Conservation (phyloP, 164 flowering plant genomes). For the Magnolia changhungtana region DNA sequence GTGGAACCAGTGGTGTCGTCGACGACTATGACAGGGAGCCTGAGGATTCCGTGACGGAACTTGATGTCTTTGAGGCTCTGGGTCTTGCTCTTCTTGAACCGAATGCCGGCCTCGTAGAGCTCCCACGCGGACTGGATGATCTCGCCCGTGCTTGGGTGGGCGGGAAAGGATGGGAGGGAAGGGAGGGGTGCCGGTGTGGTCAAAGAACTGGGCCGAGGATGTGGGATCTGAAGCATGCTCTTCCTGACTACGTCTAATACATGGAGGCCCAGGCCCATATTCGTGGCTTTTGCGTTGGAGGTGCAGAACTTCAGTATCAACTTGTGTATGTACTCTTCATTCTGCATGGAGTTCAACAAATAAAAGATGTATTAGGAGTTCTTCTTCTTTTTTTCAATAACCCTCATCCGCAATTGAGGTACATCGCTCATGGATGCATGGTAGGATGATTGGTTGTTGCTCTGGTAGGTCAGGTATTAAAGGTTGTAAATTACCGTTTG, state of each 20-base stretch:
- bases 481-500: no score
- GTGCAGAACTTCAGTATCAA: conserved; percentile 33
- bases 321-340: conserved; percentile 16
- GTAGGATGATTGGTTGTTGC: no score
- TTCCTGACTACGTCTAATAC: conserved; percentile 40
- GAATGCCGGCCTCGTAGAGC: conserved; percentile 54
- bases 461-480: no score
- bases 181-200: not conserved
- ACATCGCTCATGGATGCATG: no score
- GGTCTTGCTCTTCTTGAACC: conserved; percentile 38
- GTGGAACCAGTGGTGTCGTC: conserved; percentile 50
- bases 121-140: conserved; percentile 40
- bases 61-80: conserved; percentile 43
- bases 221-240: conserved; percentile 25
- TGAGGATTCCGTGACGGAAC: conserved; percentile 42
- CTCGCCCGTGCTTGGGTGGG: not conserved
- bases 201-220: not conserved
- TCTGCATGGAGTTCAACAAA: not conserved
- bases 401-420: no score
- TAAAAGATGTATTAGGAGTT: no score
- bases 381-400: no score
- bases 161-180: not conserved
- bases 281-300: not conserved
- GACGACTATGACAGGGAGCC: conserved; percentile 35
- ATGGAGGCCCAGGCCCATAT: conserved; percentile 35